Percentiles rank a stretch among this genome's conserved stretches.
Conservation (phyloP, 352 stramenopile species). For the Saprolegnia parasitica region DNA sequence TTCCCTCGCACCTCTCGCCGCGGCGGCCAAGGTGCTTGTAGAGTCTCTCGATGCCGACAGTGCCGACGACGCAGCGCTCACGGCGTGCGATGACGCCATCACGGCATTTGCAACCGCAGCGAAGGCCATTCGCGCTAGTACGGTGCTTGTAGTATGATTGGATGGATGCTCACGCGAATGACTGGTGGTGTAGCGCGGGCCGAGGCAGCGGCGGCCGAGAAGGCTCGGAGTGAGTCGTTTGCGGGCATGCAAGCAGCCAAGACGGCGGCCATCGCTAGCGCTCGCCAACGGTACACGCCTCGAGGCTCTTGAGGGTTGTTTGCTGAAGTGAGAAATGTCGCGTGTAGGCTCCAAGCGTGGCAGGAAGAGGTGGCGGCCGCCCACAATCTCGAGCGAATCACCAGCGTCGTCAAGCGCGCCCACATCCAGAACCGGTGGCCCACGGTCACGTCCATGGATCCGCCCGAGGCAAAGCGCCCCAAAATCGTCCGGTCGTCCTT, state of each 20-base stretch:
- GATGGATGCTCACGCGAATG: background rate
- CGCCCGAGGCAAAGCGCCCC: background rate
- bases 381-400: background rate
- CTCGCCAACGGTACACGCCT: background rate
- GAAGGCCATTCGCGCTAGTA: background rate
- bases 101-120: background rate
- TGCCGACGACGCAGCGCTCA: background rate
- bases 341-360: background rate
- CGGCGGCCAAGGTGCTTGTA: background rate
- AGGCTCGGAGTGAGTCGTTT: background rate
- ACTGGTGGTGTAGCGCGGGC: background rate
- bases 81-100: background rate
- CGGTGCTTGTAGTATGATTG: background rate
- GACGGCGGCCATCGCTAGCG: background rate
- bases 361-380: background rate
- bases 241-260: conserved; percentile 1
- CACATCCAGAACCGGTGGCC: background rate
- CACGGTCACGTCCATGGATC: background rate
- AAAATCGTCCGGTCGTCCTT: background rate
- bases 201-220: background rate
- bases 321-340: background rate
- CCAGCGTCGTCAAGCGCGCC: background rate
- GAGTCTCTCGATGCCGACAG: background rate
- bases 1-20: background rate
- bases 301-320: too few species aligned